A percentile compares a stretch with the other conserved stretches of the same genome.
Evolutionary conservation across 331 rosid genomes (phyloP).

Genomic region (Erythrophleum ivorense): DNA sequence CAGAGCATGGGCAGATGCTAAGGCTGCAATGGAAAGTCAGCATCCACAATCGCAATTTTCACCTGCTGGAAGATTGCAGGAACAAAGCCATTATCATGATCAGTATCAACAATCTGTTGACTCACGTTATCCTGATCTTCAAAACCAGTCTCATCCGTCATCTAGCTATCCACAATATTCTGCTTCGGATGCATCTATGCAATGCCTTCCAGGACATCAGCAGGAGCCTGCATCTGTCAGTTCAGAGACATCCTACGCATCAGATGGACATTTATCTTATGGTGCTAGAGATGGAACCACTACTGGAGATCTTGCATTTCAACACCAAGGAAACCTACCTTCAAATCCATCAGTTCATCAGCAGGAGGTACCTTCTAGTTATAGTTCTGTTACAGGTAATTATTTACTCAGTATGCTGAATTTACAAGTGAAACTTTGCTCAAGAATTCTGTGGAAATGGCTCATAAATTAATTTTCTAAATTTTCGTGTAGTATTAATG

Average conservation of each 20-base stretch:
- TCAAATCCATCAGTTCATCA: conserved; percentile 79
- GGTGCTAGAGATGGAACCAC: conserved; percentile 58
- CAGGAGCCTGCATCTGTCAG: conserved; percentile 60
- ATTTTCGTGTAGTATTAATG: conserved; percentile 34
- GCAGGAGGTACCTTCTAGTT: conserved; percentile 99
- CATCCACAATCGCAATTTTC: conserved; percentile 70
- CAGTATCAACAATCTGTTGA: conserved; percentile 69
- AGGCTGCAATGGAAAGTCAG: conserved; percentile 74
- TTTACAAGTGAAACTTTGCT: conserved; percentile 65
- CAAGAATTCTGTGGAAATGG: conserved; percentile 54
- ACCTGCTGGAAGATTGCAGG: conserved; percentile 73
- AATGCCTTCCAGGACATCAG: conserved; percentile 54
- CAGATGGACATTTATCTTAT: conserved; percentile 66
- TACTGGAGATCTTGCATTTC: conserved; percentile 62
- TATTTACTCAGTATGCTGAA: conserved; percentile 59
- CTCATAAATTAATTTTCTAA: conserved; percentile 45
- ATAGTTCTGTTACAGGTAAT: conserved; percentile 99
- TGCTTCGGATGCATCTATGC: conserved; percentile 57
- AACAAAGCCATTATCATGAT: conserved; percentile 72
- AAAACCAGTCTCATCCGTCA: conserved; percentile 68
- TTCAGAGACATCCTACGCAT: conserved; percentile 60
- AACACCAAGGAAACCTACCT: conserved; percentile 65
- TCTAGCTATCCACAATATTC: conserved; percentile 77
- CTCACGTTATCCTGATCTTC: conserved; percentile 57
- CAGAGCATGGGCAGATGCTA: conserved; percentile 98